phyloP scores from a whole-genome alignment of 805 yeast genomes.

The Suhomyces xylopsoci region DNA sequence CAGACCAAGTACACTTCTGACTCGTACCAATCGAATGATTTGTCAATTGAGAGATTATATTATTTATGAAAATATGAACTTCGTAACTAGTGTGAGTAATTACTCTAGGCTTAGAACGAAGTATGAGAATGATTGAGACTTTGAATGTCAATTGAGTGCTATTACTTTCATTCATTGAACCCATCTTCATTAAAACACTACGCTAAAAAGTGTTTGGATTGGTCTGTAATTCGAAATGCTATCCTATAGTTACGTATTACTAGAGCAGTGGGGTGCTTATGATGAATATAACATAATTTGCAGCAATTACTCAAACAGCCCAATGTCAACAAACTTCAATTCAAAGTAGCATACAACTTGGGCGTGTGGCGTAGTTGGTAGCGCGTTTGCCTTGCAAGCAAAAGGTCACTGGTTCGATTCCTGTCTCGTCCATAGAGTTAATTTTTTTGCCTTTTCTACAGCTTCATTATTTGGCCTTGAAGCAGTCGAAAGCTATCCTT shows the following conservation, averaged over 20 bases:
- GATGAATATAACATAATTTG: neutral
- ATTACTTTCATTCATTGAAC: too few relatives aligned
- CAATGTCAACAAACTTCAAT: neutral
- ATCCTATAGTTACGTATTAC: too few relatives aligned
- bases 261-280: too few relatives aligned
- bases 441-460: conserved; percentile 12
- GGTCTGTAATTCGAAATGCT: too few relatives aligned
- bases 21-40: conserved; percentile 10
- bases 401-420: conserved; percentile 78
- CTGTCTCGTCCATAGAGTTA: conserved; percentile 60
- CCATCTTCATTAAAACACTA: too few relatives aligned
- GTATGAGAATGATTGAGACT: too few relatives aligned
- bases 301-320: neutral
- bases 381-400: conserved; percentile 79
- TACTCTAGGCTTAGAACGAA: too few relatives aligned
- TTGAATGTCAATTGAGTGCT: too few relatives aligned
- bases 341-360: conserved; percentile 14
- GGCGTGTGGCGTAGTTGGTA: conserved; percentile 85
- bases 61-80: neutral
- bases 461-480: neutral
- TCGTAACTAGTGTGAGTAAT: too few relatives aligned
- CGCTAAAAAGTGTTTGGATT: too few relatives aligned
- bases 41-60: neutral
- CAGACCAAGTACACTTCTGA: conserved; percentile 38
- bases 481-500: neutral